phyloP scores from a whole-genome alignment of 352 stramenopile species.

The Pythium guiyangense region DNA sequence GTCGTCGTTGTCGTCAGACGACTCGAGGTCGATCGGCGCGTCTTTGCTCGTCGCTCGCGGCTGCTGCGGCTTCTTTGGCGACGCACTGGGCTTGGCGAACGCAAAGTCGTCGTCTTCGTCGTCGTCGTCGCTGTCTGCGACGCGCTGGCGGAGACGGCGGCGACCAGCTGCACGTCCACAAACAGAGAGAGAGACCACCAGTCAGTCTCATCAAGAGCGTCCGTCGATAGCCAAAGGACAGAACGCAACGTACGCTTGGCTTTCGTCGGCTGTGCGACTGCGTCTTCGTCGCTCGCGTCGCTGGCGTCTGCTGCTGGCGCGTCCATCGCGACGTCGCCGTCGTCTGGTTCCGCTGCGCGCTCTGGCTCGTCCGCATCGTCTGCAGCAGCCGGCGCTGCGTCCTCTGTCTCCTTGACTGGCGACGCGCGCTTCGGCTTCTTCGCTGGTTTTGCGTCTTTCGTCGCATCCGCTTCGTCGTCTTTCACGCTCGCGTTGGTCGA shows the following conservation, averaged over 20 bases:
- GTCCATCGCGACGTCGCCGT: constrained; percentile 25
- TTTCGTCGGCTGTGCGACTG: constrained; percentile 8
- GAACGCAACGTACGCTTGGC: constrained; percentile 33
- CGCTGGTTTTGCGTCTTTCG: background rate
- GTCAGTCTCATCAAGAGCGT: background rate
- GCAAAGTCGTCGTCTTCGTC: constrained; percentile 44
- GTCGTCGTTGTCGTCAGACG: constrained; percentile 7
- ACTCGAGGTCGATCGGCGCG: constrained; percentile 34
- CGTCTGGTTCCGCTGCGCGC: constrained; percentile 20
- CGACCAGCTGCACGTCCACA: constrained; percentile 31
- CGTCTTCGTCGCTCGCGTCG: background rate
- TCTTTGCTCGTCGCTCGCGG: constrained; percentile 19
- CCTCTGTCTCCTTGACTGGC: background rate
- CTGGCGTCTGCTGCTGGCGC: constrained; percentile 7
- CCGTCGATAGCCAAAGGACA: too few species aligned
- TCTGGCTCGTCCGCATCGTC: constrained; percentile 13
- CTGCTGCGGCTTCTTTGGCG: constrained; percentile 14
- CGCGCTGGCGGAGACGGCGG: constrained; percentile 51
- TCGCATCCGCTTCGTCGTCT: background rate
- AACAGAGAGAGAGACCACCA: background rate
- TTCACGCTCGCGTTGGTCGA: background rate
- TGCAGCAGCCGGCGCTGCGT: background rate
- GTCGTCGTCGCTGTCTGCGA: constrained; percentile 34
- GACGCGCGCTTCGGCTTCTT: constrained; percentile 8
- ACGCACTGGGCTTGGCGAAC: constrained; percentile 12